Conservation (phyloP, 2,329 filamentous ascomycete species). For the Aspergillus sp. region DNA sequence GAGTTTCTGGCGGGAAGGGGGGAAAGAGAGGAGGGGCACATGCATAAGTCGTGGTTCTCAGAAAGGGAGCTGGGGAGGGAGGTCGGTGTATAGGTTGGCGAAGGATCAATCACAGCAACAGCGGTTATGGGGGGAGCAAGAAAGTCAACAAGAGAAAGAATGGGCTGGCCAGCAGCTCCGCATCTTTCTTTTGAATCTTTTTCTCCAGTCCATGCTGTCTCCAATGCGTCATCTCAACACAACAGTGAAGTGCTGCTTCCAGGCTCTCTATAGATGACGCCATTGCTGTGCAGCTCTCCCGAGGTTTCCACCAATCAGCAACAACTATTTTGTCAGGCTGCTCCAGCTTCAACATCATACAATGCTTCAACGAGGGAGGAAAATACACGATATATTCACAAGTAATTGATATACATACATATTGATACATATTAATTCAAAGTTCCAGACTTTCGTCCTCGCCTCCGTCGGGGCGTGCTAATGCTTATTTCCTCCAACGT, state of each 20-base stretch:
- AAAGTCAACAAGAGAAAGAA: background rate
- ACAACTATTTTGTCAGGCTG: background rate
- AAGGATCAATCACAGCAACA: background rate
- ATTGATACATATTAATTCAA: constrained; percentile 1
- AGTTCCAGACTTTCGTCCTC: constrained; percentile 12
- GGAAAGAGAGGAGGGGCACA: constrained; percentile 19
- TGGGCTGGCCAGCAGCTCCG: background rate
- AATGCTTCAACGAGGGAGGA: background rate
- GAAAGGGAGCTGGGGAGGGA: background rate
- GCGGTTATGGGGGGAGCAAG: background rate
- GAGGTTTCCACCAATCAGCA: constrained; percentile 3
- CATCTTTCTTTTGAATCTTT: background rate
- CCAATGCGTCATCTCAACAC: constrained; percentile 3
- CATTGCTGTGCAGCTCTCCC: background rate
- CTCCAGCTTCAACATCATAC: background rate
- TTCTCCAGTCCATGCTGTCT: background rate
- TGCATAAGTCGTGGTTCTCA: constrained; percentile 14
- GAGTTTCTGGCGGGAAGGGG: constrained; percentile 16
- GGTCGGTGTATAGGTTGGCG: background rate
- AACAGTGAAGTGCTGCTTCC: too few species aligned
- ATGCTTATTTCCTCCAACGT: constrained; percentile 21
- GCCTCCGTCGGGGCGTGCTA: constrained; percentile 18
- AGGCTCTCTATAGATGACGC: background rate
- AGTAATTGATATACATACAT: background rate
- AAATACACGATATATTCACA: background rate